phyloP scores from a whole-genome alignment of 805 yeast species.

The Hanseniaspora hatyaiensis region DNA sequence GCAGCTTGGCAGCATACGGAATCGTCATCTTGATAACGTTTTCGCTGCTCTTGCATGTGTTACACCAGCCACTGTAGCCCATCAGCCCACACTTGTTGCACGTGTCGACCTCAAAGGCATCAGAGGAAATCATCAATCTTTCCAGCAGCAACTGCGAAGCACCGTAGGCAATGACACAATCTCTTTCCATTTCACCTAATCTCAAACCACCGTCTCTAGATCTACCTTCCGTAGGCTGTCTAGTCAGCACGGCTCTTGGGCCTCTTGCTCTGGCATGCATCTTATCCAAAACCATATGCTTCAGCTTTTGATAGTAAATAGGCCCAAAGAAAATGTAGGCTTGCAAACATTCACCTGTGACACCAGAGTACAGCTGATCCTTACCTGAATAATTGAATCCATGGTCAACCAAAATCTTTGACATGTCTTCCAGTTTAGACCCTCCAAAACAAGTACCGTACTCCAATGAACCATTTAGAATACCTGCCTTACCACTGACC shows the following conservation, averaged over 20 bases:
- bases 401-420: constrained; percentile 72
- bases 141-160: constrained; percentile 90
- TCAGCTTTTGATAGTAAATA: constrained; percentile 91
- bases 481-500: constrained; percentile 96
- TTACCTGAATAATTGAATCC: constrained; percentile 94
- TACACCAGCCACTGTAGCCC: constrained; percentile 98
- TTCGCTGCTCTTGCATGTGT: constrained; percentile 86
- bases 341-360: constrained; percentile 92
- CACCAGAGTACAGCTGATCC: constrained; percentile 94
- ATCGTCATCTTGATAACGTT: constrained; percentile 83
- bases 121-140: constrained; percentile 91
- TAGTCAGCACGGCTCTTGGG: constrained; percentile 91
- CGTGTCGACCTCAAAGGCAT: constrained; percentile 93
- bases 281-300: constrained; percentile 97
- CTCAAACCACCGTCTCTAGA: constrained; percentile 98
- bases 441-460: constrained; percentile 99
- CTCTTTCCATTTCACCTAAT: constrained; percentile 99
- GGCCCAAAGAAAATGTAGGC: constrained; percentile 98
- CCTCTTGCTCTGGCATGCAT: constrained; percentile 99
- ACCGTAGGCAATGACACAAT: constrained; percentile 98
- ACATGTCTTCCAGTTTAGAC: constrained; percentile 90
- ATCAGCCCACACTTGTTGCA: constrained; percentile 89
- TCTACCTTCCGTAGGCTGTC: constrained; percentile 98
- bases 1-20: constrained; percentile 95
- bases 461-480: constrained; percentile 76